Evolutionary conservation across 2,329 filamentous ascomycete species (phyloP).

Genomic region (Chaetomium olivaceum): DNA sequence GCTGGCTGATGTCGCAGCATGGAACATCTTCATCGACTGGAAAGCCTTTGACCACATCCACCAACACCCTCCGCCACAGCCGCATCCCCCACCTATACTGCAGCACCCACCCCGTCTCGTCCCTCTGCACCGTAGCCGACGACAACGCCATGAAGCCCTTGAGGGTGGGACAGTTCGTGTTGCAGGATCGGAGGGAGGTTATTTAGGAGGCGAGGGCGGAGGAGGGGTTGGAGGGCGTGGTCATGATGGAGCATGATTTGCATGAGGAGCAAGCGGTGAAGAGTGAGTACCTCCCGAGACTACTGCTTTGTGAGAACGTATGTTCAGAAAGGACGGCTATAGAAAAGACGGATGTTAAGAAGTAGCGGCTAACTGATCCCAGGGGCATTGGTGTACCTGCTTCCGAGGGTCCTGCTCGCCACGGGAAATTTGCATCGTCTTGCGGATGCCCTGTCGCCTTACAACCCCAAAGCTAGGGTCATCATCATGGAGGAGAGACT

Average conservation of each 20-base stretch:
- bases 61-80: conserved; percentile 28
- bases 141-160: conserved; percentile 35
- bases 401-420: conserved; percentile 34
- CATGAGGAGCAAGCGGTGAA: conserved; percentile 34
- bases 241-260: conserved; percentile 37
- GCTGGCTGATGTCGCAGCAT: conserved; percentile 28
- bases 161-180: conserved; percentile 16
- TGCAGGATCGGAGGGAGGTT: conserved; percentile 30
- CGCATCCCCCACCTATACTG: conserved; percentile 31
- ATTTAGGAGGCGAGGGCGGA: conserved; percentile 28
- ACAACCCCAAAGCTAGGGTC: conserved; percentile 29
- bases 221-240: conserved; percentile 25
- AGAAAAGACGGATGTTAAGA: too few species aligned
- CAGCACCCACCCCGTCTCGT: conserved; percentile 20
- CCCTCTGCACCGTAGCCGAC: conserved; percentile 29
- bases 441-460: conserved; percentile 27
- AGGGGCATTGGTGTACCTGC: conserved; percentile 35
- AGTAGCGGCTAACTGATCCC: neutral
- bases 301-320: neutral
- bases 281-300: conserved; percentile 24
- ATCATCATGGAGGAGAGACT: conserved; percentile 33
- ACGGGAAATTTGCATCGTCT: conserved; percentile 29
- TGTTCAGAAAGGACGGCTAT: too few species aligned
- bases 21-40: conserved; percentile 34
- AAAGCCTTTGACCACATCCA: conserved; percentile 35